A percentile compares a stretch with the other conserved stretches of the same genome.
Evolutionary conservation across 2,329 filamentous ascomycete genomes (phyloP).

Genomic region (Penicillium griseofulvum): DNA sequence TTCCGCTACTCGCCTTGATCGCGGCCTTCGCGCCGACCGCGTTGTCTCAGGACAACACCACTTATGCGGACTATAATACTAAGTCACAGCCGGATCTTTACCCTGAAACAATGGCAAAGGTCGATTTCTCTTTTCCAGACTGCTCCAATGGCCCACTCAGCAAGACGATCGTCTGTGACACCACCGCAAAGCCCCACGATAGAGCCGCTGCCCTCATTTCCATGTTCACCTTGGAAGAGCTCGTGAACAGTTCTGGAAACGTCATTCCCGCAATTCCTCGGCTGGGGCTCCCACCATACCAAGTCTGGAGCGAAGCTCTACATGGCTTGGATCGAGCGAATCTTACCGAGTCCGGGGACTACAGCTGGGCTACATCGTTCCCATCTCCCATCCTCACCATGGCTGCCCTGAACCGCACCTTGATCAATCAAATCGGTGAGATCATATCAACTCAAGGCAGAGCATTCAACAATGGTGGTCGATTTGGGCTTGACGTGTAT

Average conservation of each 20-base stretch:
- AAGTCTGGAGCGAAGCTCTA: constrained; percentile 60
- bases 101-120: constrained; percentile 16
- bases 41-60: constrained; percentile 28
- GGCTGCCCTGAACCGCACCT: constrained; percentile 62
- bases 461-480: constrained; percentile 62
- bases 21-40: constrained; percentile 22
- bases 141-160: constrained; percentile 52
- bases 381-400: constrained; percentile 62
- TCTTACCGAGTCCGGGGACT: constrained; percentile 54
- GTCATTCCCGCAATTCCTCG: constrained; percentile 52
- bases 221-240: constrained; percentile 53
- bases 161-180: constrained; percentile 53
- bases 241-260: constrained; percentile 54
- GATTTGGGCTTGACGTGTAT: constrained; percentile 38
- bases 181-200: constrained; percentile 38
- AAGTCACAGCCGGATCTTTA: constrained; percentile 27
- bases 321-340: constrained; percentile 62
- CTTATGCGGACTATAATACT: constrained; percentile 27
- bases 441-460: constrained; percentile 59
- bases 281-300: constrained; percentile 58
- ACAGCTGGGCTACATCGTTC: constrained; percentile 62
- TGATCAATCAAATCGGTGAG: constrained; percentile 57
- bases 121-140: constrained; percentile 47
- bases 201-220: constrained; percentile 51
- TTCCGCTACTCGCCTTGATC: constrained; percentile 19